Percentiles rank a stretch among this genome's conserved stretches.
These are phyloP conservation scores for Buxus sempervirens DNA, from an alignment of 164 flowering plant genomes.

Conservation along the genomic window DNA sequence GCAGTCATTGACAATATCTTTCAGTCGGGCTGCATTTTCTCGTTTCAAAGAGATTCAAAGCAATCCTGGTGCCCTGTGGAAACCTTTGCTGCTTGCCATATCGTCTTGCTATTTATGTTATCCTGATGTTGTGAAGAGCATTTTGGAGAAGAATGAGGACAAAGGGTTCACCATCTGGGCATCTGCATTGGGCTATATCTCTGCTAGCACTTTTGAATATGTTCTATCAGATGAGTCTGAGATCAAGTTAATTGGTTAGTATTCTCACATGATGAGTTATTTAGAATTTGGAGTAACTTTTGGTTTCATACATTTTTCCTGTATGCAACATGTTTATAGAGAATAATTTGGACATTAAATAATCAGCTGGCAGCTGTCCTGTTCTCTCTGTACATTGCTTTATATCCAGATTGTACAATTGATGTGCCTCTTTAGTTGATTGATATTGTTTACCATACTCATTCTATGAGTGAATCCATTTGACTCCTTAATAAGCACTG, in stretches of 20 bases:
- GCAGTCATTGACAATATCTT: slow-evolving; percentile 45
- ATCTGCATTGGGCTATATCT: slow-evolving; percentile 41
- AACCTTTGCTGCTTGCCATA: slow-evolving; percentile 62
- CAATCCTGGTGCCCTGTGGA: slow-evolving; percentile 66
- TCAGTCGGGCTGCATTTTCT: slow-evolving; percentile 53
- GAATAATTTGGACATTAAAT: no score
- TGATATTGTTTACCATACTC: no score
- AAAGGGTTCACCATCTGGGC: slow-evolving; percentile 53
- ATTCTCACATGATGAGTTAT: not conserved
- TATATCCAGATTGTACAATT: no score
- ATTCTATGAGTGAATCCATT: no score
- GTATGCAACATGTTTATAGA: no score
- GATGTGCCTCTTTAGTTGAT: no score
- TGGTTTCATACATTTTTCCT: no score
- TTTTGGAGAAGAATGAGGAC: slow-evolving; percentile 41
- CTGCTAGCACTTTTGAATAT: slow-evolving; percentile 32
- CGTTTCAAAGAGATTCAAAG: slow-evolving; percentile 40
- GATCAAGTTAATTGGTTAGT: slow-evolving; percentile 63
- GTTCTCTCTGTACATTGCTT: no score
- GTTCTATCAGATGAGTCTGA: slow-evolving; percentile 44
- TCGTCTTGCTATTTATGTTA: slow-evolving; percentile 61
- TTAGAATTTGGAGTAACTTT: no score
- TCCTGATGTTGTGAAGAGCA: slow-evolving; percentile 50
- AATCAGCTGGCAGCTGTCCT: no score
- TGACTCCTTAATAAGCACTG: no score